Percentiles rank a stretch among this genome's conserved stretches.
phyloP scores from a whole-genome alignment of 768 basidiomycete genomes.

The Vararia minispora region DNA sequence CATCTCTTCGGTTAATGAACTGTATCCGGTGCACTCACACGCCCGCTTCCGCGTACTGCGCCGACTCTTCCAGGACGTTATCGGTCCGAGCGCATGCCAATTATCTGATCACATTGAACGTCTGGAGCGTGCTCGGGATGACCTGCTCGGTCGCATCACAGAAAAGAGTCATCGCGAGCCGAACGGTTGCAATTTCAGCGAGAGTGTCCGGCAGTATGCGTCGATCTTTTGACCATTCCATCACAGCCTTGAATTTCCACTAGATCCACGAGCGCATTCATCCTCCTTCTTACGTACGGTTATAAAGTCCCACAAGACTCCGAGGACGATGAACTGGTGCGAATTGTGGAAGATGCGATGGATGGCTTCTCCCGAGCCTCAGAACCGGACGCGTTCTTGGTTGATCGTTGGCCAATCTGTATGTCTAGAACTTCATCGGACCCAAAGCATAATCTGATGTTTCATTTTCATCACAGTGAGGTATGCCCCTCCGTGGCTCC shows the following conservation, averaged over 20 bases:
- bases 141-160: constrained; percentile 13
- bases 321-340: constrained; percentile 16
- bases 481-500: constrained; percentile 27
- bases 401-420: too few species aligned
- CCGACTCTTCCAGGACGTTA: constrained; percentile 22
- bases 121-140: constrained; percentile 13
- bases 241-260: neutral
- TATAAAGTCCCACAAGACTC: constrained; percentile 10
- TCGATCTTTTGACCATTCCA: neutral
- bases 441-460: too few species aligned
- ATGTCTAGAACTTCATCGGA: too few species aligned
- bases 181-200: constrained; percentile 9
- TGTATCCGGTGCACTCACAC: constrained; percentile 1
- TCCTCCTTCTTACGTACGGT: constrained; percentile 10
- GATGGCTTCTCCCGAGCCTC: constrained; percentile 22
- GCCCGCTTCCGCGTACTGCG: constrained; percentile 25
- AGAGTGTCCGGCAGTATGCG: constrained; percentile 16
- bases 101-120: constrained; percentile 9
- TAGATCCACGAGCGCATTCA: constrained; percentile 9
- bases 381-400: constrained; percentile 23
- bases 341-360: constrained; percentile 27
- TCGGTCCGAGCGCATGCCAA: constrained; percentile 21
- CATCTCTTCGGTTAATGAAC: neutral
- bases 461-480: constrained; percentile 17
- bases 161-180: constrained; percentile 2